These are phyloP conservation scores for Lasiosphaeriaceae sp. DNA, from an alignment of 495 filamentous ascomycete species.

Conservation along the genomic window DNA sequence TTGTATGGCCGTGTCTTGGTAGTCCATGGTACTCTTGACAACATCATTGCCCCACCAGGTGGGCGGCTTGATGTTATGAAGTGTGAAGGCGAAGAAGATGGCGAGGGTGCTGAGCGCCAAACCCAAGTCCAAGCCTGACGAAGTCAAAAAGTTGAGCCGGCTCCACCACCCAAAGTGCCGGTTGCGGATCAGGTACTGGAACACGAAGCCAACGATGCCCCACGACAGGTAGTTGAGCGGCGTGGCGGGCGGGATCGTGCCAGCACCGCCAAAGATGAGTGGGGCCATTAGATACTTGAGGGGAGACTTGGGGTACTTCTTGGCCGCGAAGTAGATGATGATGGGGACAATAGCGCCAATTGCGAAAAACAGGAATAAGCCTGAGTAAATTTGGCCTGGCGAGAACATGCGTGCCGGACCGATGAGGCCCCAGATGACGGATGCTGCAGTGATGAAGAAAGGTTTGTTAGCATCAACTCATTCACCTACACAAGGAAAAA, in stretches of 20 bases:
- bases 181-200: conserved; percentile 58
- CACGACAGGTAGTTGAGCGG: conserved; percentile 67
- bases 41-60: conserved; percentile 54
- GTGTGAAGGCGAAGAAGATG: conserved; percentile 57
- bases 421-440: conserved; percentile 67
- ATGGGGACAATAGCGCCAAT: conserved; percentile 55
- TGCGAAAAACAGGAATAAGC: conserved; percentile 61
- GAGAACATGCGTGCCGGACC: conserved; percentile 65
- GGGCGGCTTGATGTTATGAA: conserved; percentile 46
- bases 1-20: conserved; percentile 49
- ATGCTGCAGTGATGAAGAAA: conserved; percentile 29
- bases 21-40: conserved; percentile 48
- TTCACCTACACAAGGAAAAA: neutral
- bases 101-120: conserved; percentile 59
- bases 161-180: conserved; percentile 64
- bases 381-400: conserved; percentile 63
- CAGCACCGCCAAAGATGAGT: conserved; percentile 64
- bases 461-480: neutral
- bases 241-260: conserved; percentile 61
- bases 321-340: conserved; percentile 52
- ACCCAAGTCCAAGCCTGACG: conserved; percentile 58
- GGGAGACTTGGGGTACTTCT: conserved; percentile 48
- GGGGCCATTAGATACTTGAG: conserved; percentile 60
- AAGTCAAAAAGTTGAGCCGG: conserved; percentile 59
- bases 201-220: conserved; percentile 62